Conservation (phyloP, 805 yeast species). For the Ogataea ganodermae region DNA sequence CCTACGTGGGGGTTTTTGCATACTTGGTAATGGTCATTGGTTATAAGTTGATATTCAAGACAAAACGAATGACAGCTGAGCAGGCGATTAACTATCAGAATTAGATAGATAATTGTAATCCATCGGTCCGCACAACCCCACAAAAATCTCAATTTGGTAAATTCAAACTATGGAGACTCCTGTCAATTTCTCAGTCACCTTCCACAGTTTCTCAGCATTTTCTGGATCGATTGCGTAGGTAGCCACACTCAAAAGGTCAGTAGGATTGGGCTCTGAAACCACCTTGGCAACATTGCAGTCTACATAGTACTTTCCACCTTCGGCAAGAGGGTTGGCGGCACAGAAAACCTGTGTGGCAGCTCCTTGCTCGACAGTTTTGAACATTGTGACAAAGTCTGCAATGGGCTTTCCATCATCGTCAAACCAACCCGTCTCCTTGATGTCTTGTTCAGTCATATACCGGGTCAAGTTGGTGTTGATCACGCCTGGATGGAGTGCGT, state of each 20-base stretch:
- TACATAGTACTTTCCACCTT: conserved; percentile 7
- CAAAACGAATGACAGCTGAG: no score
- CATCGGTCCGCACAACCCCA: no score
- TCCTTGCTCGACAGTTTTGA: conserved; percentile 5
- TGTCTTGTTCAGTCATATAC: neutral
- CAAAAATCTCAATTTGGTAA: no score
- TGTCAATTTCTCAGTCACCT: neutral
- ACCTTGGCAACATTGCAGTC: conserved; percentile 1
- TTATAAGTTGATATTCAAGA: no score
- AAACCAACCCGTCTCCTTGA: neutral
- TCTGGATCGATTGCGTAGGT: conserved; percentile 4
- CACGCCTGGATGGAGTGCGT: conserved; percentile 8
- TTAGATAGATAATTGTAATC: no score
- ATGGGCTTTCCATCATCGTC: neutral
- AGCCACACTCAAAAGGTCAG: neutral
- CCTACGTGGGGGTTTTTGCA: no score
- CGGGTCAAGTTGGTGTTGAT: conserved; percentile 4
- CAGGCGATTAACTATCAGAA: no score
- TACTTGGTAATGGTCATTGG: no score
- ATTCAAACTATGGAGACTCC: no score
- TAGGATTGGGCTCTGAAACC: neutral
- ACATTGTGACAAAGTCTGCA: neutral
- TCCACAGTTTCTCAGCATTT: conserved; percentile 10
- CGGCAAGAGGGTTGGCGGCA: conserved; percentile 4
- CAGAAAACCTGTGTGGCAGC: conserved; percentile 6